Evolutionary conservation across 73 alveolate genomes (phyloP).

Genomic region (Tetrahymena malaccensis): DNA sequence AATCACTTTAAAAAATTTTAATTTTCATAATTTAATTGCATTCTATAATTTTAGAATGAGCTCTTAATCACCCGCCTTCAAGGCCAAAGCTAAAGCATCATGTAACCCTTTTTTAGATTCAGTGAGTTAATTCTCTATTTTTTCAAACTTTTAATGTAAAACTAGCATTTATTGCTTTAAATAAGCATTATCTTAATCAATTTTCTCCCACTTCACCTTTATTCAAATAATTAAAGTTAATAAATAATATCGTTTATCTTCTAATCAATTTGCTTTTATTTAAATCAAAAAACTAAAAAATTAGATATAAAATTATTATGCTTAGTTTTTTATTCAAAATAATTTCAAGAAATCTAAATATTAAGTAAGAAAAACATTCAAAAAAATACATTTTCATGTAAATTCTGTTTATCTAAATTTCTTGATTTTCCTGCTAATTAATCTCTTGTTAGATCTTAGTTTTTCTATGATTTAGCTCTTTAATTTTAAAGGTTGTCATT

Average conservation of each 20-base stretch:
- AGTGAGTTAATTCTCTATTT: background rate
- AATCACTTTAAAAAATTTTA: background rate
- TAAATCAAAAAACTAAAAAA: too few species aligned
- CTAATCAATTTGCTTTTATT: background rate
- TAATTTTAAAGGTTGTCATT: background rate
- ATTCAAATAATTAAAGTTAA: too few species aligned
- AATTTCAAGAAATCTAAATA: background rate
- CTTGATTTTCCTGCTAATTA: background rate
- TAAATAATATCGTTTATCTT: too few species aligned
- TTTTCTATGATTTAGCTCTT: background rate
- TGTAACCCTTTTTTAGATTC: background rate
- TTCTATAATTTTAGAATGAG: background rate
- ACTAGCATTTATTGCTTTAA: background rate
- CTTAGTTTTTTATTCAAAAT: background rate
- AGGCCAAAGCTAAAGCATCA: background rate
- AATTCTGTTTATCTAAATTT: background rate
- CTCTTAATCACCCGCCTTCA: background rate
- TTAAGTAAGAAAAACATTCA: too few species aligned
- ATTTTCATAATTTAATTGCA: background rate
- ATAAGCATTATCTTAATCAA: background rate
- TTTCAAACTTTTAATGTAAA: background rate
- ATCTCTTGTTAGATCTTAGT: background rate
- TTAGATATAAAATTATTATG: too few species aligned
- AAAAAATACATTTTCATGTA: background rate
- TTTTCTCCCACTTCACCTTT: background rate